A percentile compares a stretch with the other conserved stretches of the same genome.
Evolutionary conservation across 2,329 filamentous ascomycete species (phyloP).

Genomic region (Rhynchosporium agropyri): DNA sequence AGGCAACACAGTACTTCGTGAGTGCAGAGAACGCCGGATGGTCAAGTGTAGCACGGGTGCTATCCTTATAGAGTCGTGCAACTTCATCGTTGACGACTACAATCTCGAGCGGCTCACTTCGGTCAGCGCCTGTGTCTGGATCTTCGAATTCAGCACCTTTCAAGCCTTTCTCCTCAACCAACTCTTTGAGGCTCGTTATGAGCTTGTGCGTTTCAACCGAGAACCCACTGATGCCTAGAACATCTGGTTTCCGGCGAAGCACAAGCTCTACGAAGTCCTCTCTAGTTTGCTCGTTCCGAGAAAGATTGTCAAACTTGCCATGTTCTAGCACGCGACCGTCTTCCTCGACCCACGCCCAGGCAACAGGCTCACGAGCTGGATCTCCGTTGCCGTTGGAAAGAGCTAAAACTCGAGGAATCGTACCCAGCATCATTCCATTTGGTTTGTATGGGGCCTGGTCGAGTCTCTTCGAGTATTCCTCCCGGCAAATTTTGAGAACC

Average conservation of each 20-base stretch:
- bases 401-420: constrained; percentile 81
- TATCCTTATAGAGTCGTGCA: constrained; percentile 93
- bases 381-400: constrained; percentile 84
- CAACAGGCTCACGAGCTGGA: constrained; percentile 73
- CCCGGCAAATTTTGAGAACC: constrained; percentile 83
- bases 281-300: constrained; percentile 66
- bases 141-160: constrained; percentile 83
- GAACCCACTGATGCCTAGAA: constrained; percentile 87
- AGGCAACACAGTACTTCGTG: constrained; percentile 84
- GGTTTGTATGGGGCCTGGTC: constrained; percentile 97
- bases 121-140: constrained; percentile 71
- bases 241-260: constrained; percentile 80
- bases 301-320: constrained; percentile 81
- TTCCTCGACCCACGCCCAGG: constrained; percentile 92
- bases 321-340: constrained; percentile 87
- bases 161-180: constrained; percentile 77
- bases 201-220: constrained; percentile 84
- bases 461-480: constrained; percentile 84
- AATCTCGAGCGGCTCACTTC: constrained; percentile 81
- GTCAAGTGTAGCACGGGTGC: constrained; percentile 74
- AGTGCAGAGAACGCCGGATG: constrained; percentile 79
- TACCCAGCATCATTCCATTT: constrained; percentile 87
- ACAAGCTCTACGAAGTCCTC: constrained; percentile 78
- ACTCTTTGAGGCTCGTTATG: constrained; percentile 75
- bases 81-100: constrained; percentile 96